A percentile compares a stretch with the other conserved stretches of the same genome.
These are phyloP conservation scores for Ascochyta pisi DNA, from an alignment of 2,329 filamentous ascomycete genomes.

Conservation along the genomic window DNA sequence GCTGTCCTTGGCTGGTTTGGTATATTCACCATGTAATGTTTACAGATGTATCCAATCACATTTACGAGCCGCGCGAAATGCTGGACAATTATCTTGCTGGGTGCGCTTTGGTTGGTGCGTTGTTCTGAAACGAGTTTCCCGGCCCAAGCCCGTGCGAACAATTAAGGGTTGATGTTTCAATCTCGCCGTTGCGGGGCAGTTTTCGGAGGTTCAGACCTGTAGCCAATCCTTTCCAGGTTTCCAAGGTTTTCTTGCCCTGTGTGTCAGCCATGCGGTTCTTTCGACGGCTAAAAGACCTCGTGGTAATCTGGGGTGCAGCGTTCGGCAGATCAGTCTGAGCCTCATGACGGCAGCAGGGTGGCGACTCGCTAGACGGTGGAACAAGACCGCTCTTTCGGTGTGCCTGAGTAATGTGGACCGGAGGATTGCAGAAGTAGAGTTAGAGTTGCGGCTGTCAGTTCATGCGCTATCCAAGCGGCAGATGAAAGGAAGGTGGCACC, in stretches of 20 bases:
- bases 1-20: conserved; percentile 23
- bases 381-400: neutral
- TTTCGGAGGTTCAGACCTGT: conserved; percentile 15
- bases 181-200: conserved; percentile 28
- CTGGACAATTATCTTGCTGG: neutral
- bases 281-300: conserved; percentile 6
- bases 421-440: conserved; percentile 13
- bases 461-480: conserved; percentile 9
- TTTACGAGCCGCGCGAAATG: neutral
- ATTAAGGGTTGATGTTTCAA: conserved; percentile 33
- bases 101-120: conserved; percentile 20
- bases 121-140: conserved; percentile 28
- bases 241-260: conserved; percentile 14
- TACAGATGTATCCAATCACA: conserved; percentile 5
- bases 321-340: neutral
- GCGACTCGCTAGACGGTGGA: too few species aligned
- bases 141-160: conserved; percentile 26
- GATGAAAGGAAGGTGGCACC: conserved; percentile 17
- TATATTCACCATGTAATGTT: conserved; percentile 3
- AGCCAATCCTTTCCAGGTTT: conserved; percentile 17
- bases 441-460: conserved; percentile 13
- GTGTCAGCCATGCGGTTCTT: conserved; percentile 6
- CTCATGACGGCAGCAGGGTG: neutral
- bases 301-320: neutral
- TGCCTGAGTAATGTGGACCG: conserved; percentile 11